Percentiles rank a stretch among this genome's conserved stretches.
Conservation (phyloP, 2,329 filamentous ascomycete species). For the Mariannaea elegans region DNA sequence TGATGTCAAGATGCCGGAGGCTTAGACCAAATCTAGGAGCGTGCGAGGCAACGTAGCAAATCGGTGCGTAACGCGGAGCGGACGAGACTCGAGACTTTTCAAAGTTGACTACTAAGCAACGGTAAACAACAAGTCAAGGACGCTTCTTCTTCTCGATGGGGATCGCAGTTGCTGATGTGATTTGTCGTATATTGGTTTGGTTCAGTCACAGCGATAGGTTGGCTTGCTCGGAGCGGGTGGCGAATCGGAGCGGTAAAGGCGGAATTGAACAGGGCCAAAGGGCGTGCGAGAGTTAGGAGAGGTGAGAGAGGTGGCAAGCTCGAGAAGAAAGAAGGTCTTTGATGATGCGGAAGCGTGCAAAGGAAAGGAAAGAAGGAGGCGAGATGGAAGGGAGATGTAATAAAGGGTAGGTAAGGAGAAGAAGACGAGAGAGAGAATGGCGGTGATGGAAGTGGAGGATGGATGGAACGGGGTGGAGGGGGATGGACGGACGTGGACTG, state of each 20-base stretch:
- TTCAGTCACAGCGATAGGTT: slow-evolving; percentile 36
- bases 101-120: slow-evolving; percentile 25
- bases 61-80: slow-evolving; percentile 15
- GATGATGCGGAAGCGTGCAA: slow-evolving; percentile 44
- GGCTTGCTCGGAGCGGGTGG: slow-evolving; percentile 39
- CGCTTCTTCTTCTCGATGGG: slow-evolving; percentile 47
- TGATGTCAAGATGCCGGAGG: slow-evolving; percentile 8
- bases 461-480: slow-evolving; percentile 47
- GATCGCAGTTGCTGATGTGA: slow-evolving; percentile 30
- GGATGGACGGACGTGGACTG: slow-evolving; percentile 47
- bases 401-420: slow-evolving; percentile 45
- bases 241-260: slow-evolving; percentile 35
- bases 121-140: slow-evolving; percentile 35
- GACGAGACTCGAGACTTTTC: slow-evolving; percentile 28
- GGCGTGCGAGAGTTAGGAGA: slow-evolving; percentile 22
- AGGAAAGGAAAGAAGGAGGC: slow-evolving; percentile 45
- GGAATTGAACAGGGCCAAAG: slow-evolving; percentile 24
- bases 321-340: slow-evolving; percentile 49
- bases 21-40: slow-evolving; percentile 2
- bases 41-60: slow-evolving; percentile 5
- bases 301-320: slow-evolving; percentile 43
- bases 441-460: slow-evolving; percentile 42
- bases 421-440: slow-evolving; percentile 40
- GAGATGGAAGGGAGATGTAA: slow-evolving; percentile 42
- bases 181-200: slow-evolving; percentile 24